These are phyloP conservation scores for Fusarium falciforme DNA, from an alignment of 2,329 filamentous ascomycete genomes.

Conservation along the genomic window DNA sequence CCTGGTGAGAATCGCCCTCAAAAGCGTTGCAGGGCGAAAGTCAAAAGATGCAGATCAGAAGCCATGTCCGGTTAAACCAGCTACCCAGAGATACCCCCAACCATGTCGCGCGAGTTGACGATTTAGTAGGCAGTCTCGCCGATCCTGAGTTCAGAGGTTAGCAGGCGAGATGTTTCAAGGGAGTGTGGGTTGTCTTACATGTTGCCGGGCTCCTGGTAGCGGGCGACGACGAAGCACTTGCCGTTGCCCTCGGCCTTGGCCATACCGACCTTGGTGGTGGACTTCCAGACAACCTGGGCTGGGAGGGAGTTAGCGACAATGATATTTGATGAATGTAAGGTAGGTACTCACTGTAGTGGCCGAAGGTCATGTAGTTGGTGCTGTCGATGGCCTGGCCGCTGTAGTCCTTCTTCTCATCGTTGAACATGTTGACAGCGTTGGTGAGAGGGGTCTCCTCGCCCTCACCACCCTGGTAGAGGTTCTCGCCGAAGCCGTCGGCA, in stretches of 20 bases:
- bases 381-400: constrained; percentile 31
- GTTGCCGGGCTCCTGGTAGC: constrained; percentile 41
- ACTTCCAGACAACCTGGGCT: constrained; percentile 41
- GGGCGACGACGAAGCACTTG: constrained; percentile 37
- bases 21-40: constrained; percentile 4
- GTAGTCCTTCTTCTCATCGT: constrained; percentile 40
- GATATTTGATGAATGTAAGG: not conserved
- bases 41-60: constrained; percentile 34
- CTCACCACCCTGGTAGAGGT: constrained; percentile 39
- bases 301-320: not conserved
- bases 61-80: constrained; percentile 5
- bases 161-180: not conserved
- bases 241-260: constrained; percentile 31
- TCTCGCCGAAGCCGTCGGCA: constrained; percentile 36
- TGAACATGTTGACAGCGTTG: constrained; percentile 35
- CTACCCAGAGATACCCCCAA: constrained; percentile 13
- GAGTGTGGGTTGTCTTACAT: constrained; percentile 28
- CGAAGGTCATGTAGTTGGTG: constrained; percentile 38
- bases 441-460: constrained; percentile 21
- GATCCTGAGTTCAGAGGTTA: constrained; percentile 28
- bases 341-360: constrained; percentile 38
- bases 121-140: constrained; percentile 37
- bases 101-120: not conserved
- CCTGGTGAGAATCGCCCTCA: constrained; percentile 26
- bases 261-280: constrained; percentile 43